Evolutionary conservation across 2,329 filamentous ascomycete species (phyloP).

Genomic region (Pseudogymnoascus verrucosus): DNA sequence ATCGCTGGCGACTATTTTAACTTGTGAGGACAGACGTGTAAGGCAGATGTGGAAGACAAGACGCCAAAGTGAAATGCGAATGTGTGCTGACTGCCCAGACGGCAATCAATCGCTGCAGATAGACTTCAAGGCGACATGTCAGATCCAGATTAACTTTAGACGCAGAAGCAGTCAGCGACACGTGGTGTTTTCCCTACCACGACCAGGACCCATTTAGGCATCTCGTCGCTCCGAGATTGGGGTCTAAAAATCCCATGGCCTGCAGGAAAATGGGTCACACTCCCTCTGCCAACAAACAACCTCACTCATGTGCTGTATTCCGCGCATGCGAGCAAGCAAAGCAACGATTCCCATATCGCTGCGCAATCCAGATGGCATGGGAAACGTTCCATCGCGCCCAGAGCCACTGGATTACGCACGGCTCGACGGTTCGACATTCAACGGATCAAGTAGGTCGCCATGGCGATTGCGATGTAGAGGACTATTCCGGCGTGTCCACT

Average conservation of each 20-base stretch:
- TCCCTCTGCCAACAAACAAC: background rate
- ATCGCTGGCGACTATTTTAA: background rate
- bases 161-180: slow-evolving; percentile 2
- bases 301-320: background rate
- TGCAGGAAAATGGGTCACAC: background rate
- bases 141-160: slow-evolving; percentile 1
- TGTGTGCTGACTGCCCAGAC: background rate
- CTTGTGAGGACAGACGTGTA: background rate
- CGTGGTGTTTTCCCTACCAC: background rate
- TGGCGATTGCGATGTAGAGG: background rate
- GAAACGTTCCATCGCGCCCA: background rate
- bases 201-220: background rate
- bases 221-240: background rate
- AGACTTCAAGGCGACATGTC: background rate
- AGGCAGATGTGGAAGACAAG: background rate
- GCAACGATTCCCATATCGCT: too few species aligned
- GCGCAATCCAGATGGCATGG: background rate
- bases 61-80: background rate
- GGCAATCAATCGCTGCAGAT: background rate
- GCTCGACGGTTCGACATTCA: background rate
- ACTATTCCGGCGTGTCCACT: background rate
- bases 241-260: background rate
- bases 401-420: background rate
- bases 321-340: background rate
- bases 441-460: background rate